Conservation (phyloP, 176 grass and related monocot species). For the barley (Hordeum vulgare) region DNA sequence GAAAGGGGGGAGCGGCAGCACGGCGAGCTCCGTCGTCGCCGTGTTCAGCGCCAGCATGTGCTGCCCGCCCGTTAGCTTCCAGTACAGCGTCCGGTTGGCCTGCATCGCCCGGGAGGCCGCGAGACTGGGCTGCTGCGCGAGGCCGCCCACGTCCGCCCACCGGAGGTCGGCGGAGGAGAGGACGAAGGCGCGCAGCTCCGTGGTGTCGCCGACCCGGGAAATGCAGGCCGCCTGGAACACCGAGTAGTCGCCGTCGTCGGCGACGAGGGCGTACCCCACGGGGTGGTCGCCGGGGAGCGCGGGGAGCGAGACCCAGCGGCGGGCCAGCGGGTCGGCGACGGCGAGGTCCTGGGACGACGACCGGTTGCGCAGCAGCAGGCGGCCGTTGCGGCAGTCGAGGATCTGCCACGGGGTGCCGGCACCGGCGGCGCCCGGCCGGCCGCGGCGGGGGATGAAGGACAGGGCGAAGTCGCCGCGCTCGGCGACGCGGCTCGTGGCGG, state of each 20-base stretch:
- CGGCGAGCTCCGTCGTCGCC: conserved; percentile 1
- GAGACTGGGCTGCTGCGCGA: not conserved
- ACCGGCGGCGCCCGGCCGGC: not conserved
- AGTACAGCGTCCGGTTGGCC: conserved; percentile 23
- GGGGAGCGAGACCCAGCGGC: not conserved
- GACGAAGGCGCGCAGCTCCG: conserved; percentile 4
- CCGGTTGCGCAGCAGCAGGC: not conserved
- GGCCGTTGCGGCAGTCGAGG: conserved; percentile 37
- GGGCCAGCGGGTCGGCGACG: conserved; percentile 28
- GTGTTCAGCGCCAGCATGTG: conserved; percentile 17
- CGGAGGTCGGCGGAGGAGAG: conserved; percentile 18
- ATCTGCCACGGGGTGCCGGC: conserved; percentile 11
- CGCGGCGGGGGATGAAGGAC: conserved; percentile 25
- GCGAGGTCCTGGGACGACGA: not conserved
- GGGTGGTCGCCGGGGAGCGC: not conserved
- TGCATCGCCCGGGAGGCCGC: conserved; percentile 22
- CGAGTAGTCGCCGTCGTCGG: conserved; percentile 25
- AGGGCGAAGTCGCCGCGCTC: conserved; percentile 11
- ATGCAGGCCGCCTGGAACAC: conserved; percentile 22
- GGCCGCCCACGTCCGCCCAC: conserved; percentile 3
- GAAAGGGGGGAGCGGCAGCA: conserved; percentile 19
- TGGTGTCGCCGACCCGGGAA: not conserved
- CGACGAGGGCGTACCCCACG: conserved; percentile 35
- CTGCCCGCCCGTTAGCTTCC: conserved; percentile 24
- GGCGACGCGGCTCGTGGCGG: not conserved